Base-by-base conservation (phyloP, 1,284 basidiomycete species). In the Peniophora sp. region DNA sequence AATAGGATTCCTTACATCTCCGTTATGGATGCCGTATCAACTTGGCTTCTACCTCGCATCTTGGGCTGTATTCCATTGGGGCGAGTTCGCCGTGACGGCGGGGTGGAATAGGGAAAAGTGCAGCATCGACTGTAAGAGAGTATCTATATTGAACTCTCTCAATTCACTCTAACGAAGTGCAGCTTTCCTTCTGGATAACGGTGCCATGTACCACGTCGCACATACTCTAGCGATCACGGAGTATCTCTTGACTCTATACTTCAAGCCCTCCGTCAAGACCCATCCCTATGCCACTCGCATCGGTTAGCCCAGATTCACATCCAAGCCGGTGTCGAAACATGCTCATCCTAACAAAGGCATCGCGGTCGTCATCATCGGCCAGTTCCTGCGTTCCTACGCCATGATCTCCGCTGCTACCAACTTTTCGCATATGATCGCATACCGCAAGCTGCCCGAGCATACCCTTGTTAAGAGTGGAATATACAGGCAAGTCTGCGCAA, bases 131-230 rank as follows among this genome's bases (percentile, higher is more conserved):
- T 96, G 95, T 97, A 65, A 74, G 91, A 73, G 19, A 54, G 35
- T 23, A 24, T 43, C 10, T 43, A 24, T 17, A n/a, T 24, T 23
- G n/a, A 23, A 11, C 2, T 10, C 22, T 14, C 24, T 11, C 19
- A n/a, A 16, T 32, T 16, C 36, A 23, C 25, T 41, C 11, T 25
- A 17, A 32, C n/a, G 38, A 41, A 20, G 34, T 16, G 11, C 46
- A 97, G 96, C 95, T 0, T 99, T 94, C 67, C 75, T 99, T 2
- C 78, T 99, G 34, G 91, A 97, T 62, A 99, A 99, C 62, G 92
- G 93, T 0, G 62, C 69, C 1, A 74, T 80, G 64, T 99, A 99
- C 67, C 91, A 94, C 62, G 63, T 89, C 43, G 95, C 96, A 1
- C 92, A 99, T 65, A 69, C 77, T 12, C 67, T 79, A 39, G 94